These are phyloP conservation scores for Corymbia calophylla DNA, from an alignment of 441 rosid species.

Conservation along the genomic window DNA sequence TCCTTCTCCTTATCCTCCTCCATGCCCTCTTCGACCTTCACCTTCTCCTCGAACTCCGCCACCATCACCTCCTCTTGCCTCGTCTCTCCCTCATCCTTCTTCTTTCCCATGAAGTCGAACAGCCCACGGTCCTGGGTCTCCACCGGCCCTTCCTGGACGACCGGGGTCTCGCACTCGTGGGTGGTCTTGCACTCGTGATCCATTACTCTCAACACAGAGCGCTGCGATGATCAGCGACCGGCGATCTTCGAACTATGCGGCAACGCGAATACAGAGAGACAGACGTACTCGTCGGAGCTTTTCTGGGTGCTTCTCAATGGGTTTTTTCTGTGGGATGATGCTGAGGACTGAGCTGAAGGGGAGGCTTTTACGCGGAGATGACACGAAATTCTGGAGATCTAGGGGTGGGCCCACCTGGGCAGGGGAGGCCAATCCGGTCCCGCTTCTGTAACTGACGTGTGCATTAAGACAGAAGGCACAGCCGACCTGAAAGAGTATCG, in stretches of 20 bases:
- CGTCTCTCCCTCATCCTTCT: slow-evolving; percentile 36
- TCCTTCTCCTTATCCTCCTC: slow-evolving; percentile 31
- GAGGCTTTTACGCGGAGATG: slow-evolving; percentile 21
- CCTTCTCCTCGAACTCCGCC: slow-evolving; percentile 53
- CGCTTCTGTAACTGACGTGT: slow-evolving; percentile 22
- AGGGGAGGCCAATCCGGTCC: not conserved
- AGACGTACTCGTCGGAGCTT: not conserved
- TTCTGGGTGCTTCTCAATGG: not conserved
- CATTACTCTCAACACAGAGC: slow-evolving; percentile 9
- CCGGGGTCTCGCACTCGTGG: slow-evolving; percentile 27
- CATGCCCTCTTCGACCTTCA: slow-evolving; percentile 26
- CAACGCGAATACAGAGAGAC: not conserved
- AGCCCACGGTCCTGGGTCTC: slow-evolving; percentile 60
- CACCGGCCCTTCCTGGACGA: slow-evolving; percentile 12
- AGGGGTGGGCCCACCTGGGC: not conserved
- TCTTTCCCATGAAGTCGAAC: slow-evolving; percentile 61
- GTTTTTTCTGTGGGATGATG: not conserved
- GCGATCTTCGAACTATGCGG: not conserved
- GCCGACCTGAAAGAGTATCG: rapidly evolving
- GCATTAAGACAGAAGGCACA: not conserved
- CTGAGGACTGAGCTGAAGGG: not conserved
- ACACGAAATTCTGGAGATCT: slow-evolving; percentile 5
- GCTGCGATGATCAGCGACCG: not conserved
- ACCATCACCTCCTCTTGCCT: slow-evolving; percentile 50
- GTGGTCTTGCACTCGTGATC: slow-evolving; percentile 21